Conservation (phyloP, 176 grass and related monocot species). For the Eleusine indica region DNA sequence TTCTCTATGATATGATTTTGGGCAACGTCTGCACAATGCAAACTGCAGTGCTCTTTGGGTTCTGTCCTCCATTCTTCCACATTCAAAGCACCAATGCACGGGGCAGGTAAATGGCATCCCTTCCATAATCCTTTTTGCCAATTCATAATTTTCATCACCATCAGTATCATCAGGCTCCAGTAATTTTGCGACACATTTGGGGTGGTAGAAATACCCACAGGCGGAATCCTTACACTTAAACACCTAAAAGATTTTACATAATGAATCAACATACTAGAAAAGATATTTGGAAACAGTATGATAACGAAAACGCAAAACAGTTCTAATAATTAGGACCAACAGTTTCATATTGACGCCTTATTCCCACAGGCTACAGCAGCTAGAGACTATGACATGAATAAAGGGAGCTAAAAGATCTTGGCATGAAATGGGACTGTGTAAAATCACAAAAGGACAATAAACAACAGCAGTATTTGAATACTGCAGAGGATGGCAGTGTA, state of each 20-base stretch:
- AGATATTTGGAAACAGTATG: background rate
- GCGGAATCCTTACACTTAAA: constrained; percentile 71
- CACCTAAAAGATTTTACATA: constrained; percentile 43
- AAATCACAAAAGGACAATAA: background rate
- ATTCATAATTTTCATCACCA: constrained; percentile 41
- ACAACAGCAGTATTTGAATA: background rate
- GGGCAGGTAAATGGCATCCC: constrained; percentile 81
- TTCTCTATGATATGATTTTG: constrained; percentile 70
- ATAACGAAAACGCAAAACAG: background rate
- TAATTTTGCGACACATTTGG: constrained; percentile 66
- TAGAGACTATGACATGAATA: background rate
- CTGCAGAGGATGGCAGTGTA: background rate
- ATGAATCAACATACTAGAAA: background rate
- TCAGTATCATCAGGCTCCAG: constrained; percentile 37
- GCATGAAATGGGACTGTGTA: background rate
- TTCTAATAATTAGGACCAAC: background rate
- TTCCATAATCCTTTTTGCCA: constrained; percentile 49
- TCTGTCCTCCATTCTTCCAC: constrained; percentile 55
- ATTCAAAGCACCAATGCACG: constrained; percentile 63
- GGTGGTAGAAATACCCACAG: constrained; percentile 84
- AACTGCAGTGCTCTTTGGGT: constrained; percentile 44
- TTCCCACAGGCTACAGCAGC: background rate
- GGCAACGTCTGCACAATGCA: constrained; percentile 71
- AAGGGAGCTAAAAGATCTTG: too few relatives aligned
- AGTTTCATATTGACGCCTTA: too few relatives aligned